Evolutionary conservation across 2,329 filamentous ascomycete genomes (phyloP).

Genomic region (Hypocrella siamensis): DNA sequence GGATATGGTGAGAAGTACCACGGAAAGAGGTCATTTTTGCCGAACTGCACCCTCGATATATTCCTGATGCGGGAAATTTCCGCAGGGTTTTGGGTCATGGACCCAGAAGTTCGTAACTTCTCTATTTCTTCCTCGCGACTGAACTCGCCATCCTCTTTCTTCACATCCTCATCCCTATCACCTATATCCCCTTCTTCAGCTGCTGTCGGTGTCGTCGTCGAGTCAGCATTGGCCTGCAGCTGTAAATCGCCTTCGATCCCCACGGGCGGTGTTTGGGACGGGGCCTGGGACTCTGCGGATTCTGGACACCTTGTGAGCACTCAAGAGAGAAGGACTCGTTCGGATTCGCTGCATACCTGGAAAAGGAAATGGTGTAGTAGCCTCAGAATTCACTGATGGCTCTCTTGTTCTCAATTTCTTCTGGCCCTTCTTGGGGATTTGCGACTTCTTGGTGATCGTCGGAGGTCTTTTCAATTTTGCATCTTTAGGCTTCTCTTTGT

Average conservation of each 20-base stretch:
- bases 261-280: constrained; percentile 25
- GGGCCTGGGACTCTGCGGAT: constrained; percentile 30
- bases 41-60: constrained; percentile 87
- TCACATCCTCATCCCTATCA: constrained; percentile 28
- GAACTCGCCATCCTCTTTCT: constrained; percentile 40
- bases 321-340: too few species aligned
- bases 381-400: constrained; percentile 36
- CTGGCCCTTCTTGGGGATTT: constrained; percentile 41
- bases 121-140: constrained; percentile 88
- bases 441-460: constrained; percentile 41
- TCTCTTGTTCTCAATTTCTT: constrained; percentile 40
- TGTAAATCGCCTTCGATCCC: constrained; percentile 28
- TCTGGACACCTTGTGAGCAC: constrained; percentile 15
- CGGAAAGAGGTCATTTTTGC: constrained; percentile 77
- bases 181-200: constrained; percentile 40
- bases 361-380: constrained; percentile 38
- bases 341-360: constrained; percentile 16
- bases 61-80: constrained; percentile 95
- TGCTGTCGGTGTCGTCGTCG: constrained; percentile 26
- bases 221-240: constrained; percentile 24
- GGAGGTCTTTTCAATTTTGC: constrained; percentile 56
- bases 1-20: constrained; percentile 99
- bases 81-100: constrained; percentile 97
- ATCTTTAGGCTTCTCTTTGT: constrained; percentile 68
- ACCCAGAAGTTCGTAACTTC: constrained; percentile 83